phyloP scores from a whole-genome alignment of 140 eudicot species.

The Flaveria floridana region DNA sequence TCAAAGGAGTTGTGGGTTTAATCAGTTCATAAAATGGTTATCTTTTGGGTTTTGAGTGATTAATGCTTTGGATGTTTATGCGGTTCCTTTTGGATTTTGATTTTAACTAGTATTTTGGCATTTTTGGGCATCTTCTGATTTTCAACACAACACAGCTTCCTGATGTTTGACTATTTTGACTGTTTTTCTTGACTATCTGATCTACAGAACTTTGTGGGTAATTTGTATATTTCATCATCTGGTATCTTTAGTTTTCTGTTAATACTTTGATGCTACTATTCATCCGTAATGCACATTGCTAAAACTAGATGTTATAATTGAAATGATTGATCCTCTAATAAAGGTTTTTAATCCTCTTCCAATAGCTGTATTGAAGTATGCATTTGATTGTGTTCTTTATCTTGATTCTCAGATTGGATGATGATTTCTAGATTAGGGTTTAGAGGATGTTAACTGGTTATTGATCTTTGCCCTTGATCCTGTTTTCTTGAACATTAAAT shows the following conservation, averaged over 20 bases:
- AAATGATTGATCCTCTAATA: neutral
- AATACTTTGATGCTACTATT: conserved; percentile 12
- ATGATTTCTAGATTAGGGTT: conserved; percentile 23
- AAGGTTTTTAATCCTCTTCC: too few species aligned
- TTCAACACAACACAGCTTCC: conserved; percentile 19
- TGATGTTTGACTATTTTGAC: conserved; percentile 29
- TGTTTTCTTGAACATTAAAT: conserved; percentile 21
- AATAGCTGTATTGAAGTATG: conserved; percentile 11
- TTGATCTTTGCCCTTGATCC: conserved; percentile 18
- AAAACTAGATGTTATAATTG: neutral
- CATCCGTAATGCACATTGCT: conserved; percentile 26
- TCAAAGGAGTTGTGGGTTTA: conserved; percentile 20
- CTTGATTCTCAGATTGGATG: conserved; percentile 1
- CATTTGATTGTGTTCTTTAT: conserved; percentile 26
- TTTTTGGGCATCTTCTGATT: conserved; percentile 26
- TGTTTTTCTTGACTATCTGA: conserved; percentile 26
- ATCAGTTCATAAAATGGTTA: conserved; percentile 24
- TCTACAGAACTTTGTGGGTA: conserved; percentile 11
- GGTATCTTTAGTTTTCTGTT: conserved; percentile 9
- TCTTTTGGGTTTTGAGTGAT: conserved; percentile 21
- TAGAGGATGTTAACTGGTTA: neutral
- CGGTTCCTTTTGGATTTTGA: conserved; percentile 14
- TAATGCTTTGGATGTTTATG: neutral
- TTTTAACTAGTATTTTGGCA: neutral
- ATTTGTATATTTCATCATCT: conserved; percentile 20